Conservation (phyloP, 495 filamentous ascomycete species). For the Penicillium chermesinum region DNA sequence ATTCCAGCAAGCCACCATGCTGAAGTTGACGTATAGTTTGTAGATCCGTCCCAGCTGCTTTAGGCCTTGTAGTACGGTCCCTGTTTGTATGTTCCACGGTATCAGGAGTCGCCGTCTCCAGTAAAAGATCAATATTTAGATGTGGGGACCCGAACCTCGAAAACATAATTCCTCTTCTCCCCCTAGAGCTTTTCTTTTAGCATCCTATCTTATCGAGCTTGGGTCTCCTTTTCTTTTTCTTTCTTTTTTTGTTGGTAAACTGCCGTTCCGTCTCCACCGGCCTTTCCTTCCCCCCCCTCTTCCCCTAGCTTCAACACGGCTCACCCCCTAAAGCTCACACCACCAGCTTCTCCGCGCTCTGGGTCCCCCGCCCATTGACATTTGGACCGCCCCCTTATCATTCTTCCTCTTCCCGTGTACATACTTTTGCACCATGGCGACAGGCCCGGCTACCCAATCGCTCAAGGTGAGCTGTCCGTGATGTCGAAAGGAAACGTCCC, state of each 20-base stretch:
- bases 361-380: conserved; percentile 10
- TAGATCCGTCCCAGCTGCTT: too few relatives aligned
- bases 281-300: conserved; percentile 12
- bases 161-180: conserved; percentile 2
- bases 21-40: too few relatives aligned
- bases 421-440: conserved; percentile 49
- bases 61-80: too few relatives aligned
- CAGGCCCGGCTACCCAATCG: conserved; percentile 65
- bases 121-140: not conserved
- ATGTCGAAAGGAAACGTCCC: not conserved
- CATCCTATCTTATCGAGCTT: too few relatives aligned
- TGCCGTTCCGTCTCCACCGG: conserved; percentile 13
- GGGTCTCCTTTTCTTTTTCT: conserved; percentile 4
- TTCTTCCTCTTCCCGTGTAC: conserved; percentile 15
- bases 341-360: not conserved
- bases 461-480: conserved; percentile 55
- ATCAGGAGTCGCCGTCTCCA: not conserved
- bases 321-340: conserved; percentile 7
- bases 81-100: not conserved
- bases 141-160: conserved; percentile 6
- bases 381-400: conserved; percentile 10
- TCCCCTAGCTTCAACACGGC: conserved; percentile 6
- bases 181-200: too few relatives aligned
- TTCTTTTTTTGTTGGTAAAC: conserved; percentile 13
- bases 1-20: too few relatives aligned